Conservation (phyloP, 2,329 filamentous ascomycete genomes). For the Ophiostoma himal-ulmi region DNA sequence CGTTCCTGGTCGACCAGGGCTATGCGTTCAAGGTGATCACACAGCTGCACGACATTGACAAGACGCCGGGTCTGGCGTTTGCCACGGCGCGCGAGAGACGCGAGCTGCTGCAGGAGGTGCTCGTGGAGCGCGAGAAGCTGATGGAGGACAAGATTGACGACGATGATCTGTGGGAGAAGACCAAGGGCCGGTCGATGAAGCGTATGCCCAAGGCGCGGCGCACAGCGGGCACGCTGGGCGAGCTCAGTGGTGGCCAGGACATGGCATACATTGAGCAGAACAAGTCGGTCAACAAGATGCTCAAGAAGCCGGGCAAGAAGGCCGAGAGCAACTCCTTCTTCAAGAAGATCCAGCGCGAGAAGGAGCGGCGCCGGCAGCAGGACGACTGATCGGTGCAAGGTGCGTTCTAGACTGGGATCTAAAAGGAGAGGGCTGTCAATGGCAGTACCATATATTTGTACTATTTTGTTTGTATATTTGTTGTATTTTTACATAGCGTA, state of each 20-base stretch:
- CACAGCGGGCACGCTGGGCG: conserved; percentile 77
- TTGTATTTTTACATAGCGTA: background rate
- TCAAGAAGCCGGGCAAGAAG: conserved; percentile 54
- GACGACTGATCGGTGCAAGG: background rate
- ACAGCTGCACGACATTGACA: conserved; percentile 83
- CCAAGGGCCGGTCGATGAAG: conserved; percentile 24
- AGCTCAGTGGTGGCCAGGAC: conserved; percentile 84
- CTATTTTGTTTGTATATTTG: background rate
- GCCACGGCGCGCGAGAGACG: conserved; percentile 71
- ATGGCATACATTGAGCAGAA: conserved; percentile 95
- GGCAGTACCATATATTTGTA: background rate
- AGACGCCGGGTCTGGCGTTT: conserved; percentile 74
- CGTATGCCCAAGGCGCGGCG: conserved; percentile 52
- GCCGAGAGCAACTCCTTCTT: conserved; percentile 54
- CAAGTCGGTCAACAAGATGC: conserved; percentile 61
- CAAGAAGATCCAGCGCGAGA: conserved; percentile 59
- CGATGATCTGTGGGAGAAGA: conserved; percentile 36
- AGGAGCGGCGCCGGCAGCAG: conserved; percentile 40
- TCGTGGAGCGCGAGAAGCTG: conserved; percentile 62
- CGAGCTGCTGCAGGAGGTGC: conserved; percentile 80
- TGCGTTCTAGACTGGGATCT: too few relatives aligned
- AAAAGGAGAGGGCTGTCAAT: background rate
- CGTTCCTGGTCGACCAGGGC: conserved; percentile 94
- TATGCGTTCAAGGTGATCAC: conserved; percentile 99
- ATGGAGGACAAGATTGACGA: conserved; percentile 31